Conservation (phyloP, 768 basidiomycete species). For the Lactarius hengduanensis region DNA sequence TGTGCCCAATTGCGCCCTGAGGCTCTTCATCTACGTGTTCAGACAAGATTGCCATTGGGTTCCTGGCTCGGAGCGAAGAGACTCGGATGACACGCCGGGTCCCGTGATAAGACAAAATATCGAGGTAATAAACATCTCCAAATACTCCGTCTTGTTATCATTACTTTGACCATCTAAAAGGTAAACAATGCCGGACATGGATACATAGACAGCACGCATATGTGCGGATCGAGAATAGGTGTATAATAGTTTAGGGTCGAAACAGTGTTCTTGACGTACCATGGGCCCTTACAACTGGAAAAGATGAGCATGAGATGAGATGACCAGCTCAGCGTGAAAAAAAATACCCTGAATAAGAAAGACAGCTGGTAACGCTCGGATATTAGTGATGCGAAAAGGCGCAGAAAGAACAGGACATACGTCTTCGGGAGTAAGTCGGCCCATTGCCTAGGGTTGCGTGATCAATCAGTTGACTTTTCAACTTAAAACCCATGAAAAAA, state of each 20-base stretch:
- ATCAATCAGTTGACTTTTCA: slow-evolving; percentile 21
- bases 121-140: background rate
- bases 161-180: background rate
- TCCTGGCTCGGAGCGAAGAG: background rate
- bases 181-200: background rate
- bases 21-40: slow-evolving; percentile 13
- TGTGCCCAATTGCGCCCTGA: background rate
- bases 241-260: background rate
- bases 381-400: slow-evolving; percentile 8
- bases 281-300: slow-evolving; percentile 12
- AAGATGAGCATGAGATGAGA: slow-evolving; percentile 5
- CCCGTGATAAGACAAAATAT: background rate
- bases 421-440: slow-evolving; percentile 85
- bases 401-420: slow-evolving; percentile 31
- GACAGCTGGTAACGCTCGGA: slow-evolving; percentile 36
- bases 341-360: slow-evolving; percentile 46
- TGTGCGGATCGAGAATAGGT: background rate
- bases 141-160: background rate
- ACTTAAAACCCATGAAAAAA: background rate
- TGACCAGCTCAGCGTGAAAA: background rate
- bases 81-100: background rate
- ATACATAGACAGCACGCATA: background rate
- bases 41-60: slow-evolving; percentile 23
- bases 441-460: slow-evolving; percentile 66
- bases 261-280: background rate